phyloP scores from a whole-genome alignment of 2,329 filamentous ascomycete genomes.

The Polychaeton citri region DNA sequence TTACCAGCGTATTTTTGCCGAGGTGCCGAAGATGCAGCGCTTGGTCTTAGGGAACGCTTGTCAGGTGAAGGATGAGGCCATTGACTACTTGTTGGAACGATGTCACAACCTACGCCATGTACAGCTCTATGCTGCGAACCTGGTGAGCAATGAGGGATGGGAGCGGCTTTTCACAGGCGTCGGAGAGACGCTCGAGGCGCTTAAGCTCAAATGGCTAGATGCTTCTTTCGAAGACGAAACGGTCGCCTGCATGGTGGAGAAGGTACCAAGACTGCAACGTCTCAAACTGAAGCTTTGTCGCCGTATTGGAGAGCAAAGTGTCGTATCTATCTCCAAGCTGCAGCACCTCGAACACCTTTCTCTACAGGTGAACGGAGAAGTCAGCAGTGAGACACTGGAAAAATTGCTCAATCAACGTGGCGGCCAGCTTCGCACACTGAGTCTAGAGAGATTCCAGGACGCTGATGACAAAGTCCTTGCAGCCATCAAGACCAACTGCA shows the following conservation, averaged over 20 bases:
- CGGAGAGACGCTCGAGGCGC: constrained; percentile 48
- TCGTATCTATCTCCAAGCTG: constrained; percentile 52
- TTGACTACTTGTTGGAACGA: constrained; percentile 68
- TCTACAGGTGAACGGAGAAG: constrained; percentile 49
- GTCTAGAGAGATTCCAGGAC: constrained; percentile 54
- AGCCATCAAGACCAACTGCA: constrained; percentile 58
- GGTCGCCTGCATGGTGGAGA: constrained; percentile 45
- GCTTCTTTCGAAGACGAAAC: constrained; percentile 64
- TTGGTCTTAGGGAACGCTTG: constrained; percentile 75
- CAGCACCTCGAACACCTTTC: constrained; percentile 58
- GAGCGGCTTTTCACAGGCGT: constrained; percentile 51
- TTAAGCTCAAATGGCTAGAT: constrained; percentile 78
- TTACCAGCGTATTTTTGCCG: constrained; percentile 66
- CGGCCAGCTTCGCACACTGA: constrained; percentile 58
- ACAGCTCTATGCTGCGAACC: constrained; percentile 71
- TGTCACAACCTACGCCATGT: constrained; percentile 56
- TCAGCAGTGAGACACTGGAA: constrained; percentile 45
- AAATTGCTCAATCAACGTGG: constrained; percentile 52
- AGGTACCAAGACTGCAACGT: constrained; percentile 55
- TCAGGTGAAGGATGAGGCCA: constrained; percentile 74
- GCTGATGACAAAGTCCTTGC: constrained; percentile 58
- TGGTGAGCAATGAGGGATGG: constrained; percentile 69
- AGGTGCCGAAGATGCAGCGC: constrained; percentile 53
- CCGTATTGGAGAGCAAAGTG: constrained; percentile 51
- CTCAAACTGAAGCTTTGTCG: constrained; percentile 77